Percentiles rank a stretch among this genome's conserved stretches.
Conservation (phyloP, 2,329 filamentous ascomycete genomes). For the Pseudogymnoascus sp. region DNA sequence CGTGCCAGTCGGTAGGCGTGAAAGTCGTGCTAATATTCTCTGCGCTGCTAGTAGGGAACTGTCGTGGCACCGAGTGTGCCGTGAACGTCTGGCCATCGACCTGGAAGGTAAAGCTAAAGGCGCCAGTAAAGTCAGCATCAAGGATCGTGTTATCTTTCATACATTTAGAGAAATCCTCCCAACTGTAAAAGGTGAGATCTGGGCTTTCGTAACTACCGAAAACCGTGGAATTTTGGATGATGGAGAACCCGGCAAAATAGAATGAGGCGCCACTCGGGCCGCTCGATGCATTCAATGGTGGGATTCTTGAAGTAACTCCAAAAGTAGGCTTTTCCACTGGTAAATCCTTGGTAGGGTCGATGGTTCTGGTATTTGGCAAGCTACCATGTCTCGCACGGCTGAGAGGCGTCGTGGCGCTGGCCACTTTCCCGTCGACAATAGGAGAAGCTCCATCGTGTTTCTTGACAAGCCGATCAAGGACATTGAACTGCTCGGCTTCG, state of each 20-base stretch:
- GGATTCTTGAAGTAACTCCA: neutral
- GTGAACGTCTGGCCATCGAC: conserved; percentile 7
- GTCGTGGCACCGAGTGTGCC: neutral
- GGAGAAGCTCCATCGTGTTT: neutral
- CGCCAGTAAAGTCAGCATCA: conserved; percentile 9
- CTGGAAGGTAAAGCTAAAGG: conserved; percentile 6
- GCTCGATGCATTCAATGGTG: neutral
- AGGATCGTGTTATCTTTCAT: neutral
- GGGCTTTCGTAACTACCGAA: neutral
- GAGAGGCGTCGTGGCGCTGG: neutral
- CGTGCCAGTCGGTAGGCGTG: conserved; percentile 39
- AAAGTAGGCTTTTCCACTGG: neutral
- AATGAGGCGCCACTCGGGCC: neutral
- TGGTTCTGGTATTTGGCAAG: neutral
- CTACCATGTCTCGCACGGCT: neutral
- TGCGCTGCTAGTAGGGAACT: conserved; percentile 37
- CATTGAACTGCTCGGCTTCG: conserved; percentile 11
- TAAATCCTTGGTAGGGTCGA: neutral
- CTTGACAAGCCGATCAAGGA: conserved; percentile 12
- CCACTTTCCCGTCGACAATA: neutral
- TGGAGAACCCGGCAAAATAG: neutral
- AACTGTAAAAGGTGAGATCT: neutral
- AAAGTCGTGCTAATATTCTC: conserved; percentile 58
- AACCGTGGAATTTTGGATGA: neutral
- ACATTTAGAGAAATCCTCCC: neutral